These are phyloP conservation scores for Phyllosticta ampelicida DNA, from an alignment of 2,329 filamentous ascomycete genomes.

Conservation along the genomic window DNA sequence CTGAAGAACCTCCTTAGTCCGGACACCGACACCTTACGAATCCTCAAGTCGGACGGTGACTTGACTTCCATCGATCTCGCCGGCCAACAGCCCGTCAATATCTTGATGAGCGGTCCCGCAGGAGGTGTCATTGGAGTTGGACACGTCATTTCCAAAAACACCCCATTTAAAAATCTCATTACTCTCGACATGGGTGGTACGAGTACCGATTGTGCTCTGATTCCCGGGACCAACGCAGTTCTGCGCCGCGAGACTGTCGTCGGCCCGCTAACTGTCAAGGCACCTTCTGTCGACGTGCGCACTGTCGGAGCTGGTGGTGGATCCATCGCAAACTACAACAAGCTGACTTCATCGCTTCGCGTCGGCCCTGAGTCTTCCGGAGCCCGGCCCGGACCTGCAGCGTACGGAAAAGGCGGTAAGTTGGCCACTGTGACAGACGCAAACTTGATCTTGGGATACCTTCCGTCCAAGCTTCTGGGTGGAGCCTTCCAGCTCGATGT, in stretches of 20 bases:
- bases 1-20: slow-evolving; percentile 29
- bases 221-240: slow-evolving; percentile 33
- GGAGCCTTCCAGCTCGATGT: slow-evolving; percentile 37
- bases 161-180: slow-evolving; percentile 38
- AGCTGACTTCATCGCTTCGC: slow-evolving; percentile 37
- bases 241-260: slow-evolving; percentile 38
- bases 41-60: slow-evolving; percentile 41
- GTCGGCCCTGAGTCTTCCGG: slow-evolving; percentile 43
- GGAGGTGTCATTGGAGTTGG: slow-evolving; percentile 40
- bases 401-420: slow-evolving; percentile 38
- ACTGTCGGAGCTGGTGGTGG: slow-evolving; percentile 42
- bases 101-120: slow-evolving; percentile 41
- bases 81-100: slow-evolving; percentile 37
- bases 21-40: slow-evolving; percentile 36
- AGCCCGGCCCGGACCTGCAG: slow-evolving; percentile 38
- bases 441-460: slow-evolving; percentile 38
- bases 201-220: slow-evolving; percentile 38
- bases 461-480: slow-evolving; percentile 36
- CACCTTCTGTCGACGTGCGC: slow-evolving; percentile 39
- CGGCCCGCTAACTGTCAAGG: slow-evolving; percentile 33
- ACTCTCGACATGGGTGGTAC: slow-evolving; percentile 44
- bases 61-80: slow-evolving; percentile 36
- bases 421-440: slow-evolving; percentile 41
- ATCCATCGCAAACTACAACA: slow-evolving; percentile 38
- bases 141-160: slow-evolving; percentile 36